These are phyloP conservation scores for Raffaelea arxii DNA, from an alignment of 2,329 filamentous ascomycete species.

Conservation along the genomic window DNA sequence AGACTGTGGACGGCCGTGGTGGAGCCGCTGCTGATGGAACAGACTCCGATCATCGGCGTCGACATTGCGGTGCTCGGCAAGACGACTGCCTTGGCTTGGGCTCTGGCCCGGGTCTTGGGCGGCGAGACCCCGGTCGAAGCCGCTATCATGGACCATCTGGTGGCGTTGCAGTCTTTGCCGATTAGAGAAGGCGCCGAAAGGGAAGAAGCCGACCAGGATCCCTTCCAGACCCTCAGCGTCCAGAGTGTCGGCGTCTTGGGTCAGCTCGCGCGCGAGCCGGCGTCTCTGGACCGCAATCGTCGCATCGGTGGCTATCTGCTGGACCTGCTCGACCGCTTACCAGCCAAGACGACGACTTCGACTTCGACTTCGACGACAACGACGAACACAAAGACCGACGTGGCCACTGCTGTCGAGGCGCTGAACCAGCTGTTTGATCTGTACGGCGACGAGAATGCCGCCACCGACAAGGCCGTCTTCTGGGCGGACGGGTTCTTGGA, in stretches of 20 bases:
- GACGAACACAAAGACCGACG: slow-evolving; percentile 40
- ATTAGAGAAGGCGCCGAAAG: slow-evolving; percentile 47
- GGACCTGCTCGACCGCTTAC: slow-evolving; percentile 37
- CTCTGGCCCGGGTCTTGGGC: slow-evolving; percentile 46
- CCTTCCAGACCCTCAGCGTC: slow-evolving; percentile 52
- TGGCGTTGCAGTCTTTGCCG: slow-evolving; percentile 55
- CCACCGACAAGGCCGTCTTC: slow-evolving; percentile 53
- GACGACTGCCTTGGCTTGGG: slow-evolving; percentile 53
- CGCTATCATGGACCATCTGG: slow-evolving; percentile 20
- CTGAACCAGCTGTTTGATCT: slow-evolving; percentile 59
- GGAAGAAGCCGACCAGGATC: slow-evolving; percentile 29
- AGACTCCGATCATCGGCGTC: slow-evolving; percentile 51
- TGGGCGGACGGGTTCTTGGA: slow-evolving; percentile 51
- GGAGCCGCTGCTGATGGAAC: slow-evolving; percentile 45
- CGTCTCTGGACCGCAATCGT: slow-evolving; percentile 44
- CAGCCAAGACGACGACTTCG: too few species aligned
- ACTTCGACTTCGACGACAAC: too few species aligned
- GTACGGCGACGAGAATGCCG: slow-evolving; percentile 50
- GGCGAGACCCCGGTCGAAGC: slow-evolving; percentile 36
- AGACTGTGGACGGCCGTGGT: slow-evolving; percentile 50
- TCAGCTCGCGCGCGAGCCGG: slow-evolving; percentile 48
- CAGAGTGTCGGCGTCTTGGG: slow-evolving; percentile 60
- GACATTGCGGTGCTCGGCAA: slow-evolving; percentile 1
- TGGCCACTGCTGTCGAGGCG: slow-evolving; percentile 52
- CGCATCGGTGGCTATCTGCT: slow-evolving; percentile 56